A percentile compares a stretch with the other conserved stretches of the same genome.
Evolutionary conservation across 1,139 yeast species (phyloP).

Genomic region (Saccharomycopsis hybrid): DNA sequence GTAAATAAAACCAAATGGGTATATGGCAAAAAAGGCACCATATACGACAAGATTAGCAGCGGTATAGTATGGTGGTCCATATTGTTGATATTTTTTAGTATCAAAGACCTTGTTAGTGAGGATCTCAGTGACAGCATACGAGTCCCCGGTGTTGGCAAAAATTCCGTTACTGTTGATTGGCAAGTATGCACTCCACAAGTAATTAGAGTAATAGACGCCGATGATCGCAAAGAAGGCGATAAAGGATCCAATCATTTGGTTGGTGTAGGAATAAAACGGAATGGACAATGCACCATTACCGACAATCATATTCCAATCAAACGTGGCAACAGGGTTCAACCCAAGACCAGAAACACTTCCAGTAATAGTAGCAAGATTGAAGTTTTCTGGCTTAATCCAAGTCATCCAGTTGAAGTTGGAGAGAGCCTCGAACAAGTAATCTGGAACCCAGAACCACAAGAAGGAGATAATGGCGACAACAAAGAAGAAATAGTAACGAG

Average conservation of each 20-base stretch:
- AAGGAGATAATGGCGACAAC: conserved; percentile 34
- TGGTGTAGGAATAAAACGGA: conserved; percentile 43
- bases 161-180: conserved; percentile 48
- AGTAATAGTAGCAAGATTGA: conserved; percentile 46
- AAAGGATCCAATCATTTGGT: conserved; percentile 37
- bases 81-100: conserved; percentile 34
- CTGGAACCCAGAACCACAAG: conserved; percentile 52
- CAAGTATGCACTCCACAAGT: too few species aligned
- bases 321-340: conserved; percentile 43
- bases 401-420: conserved; percentile 55
- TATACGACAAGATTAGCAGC: conserved; percentile 51
- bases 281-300: conserved; percentile 29
- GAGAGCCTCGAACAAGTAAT: conserved; percentile 43
- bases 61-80: conserved; percentile 52
- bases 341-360: conserved; percentile 49
- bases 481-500: conserved; percentile 41
- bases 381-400: conserved; percentile 54
- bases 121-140: conserved; percentile 37
- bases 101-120: conserved; percentile 38
- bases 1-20: conserved; percentile 50
- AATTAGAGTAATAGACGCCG: conserved; percentile 46
- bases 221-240: conserved; percentile 37
- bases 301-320: conserved; percentile 45
- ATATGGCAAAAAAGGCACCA: conserved; percentile 51
- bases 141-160: conserved; percentile 42